Evolutionary conservation across 2,329 filamentous ascomycete species (phyloP).

Genomic region (Escovopsis sp.): DNA sequence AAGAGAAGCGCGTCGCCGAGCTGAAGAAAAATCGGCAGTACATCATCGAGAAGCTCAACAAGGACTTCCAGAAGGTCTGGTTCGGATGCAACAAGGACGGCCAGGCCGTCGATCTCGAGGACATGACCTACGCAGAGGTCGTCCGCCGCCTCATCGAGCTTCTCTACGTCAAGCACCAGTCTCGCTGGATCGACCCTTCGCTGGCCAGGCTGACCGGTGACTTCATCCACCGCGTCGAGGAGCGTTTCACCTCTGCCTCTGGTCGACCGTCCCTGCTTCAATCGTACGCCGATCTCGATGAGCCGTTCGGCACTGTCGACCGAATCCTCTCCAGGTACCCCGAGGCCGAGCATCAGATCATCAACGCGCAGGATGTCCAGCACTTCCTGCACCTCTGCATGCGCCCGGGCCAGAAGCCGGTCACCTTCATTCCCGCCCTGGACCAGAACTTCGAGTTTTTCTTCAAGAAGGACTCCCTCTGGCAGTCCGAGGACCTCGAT

Average conservation of each 20-base stretch:
- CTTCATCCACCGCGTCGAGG: constrained; percentile 92
- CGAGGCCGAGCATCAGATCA: constrained; percentile 76
- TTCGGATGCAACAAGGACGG: constrained; percentile 75
- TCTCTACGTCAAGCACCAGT: constrained; percentile 82
- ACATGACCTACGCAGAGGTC: constrained; percentile 90
- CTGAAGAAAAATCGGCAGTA: constrained; percentile 78
- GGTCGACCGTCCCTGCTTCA: constrained; percentile 74
- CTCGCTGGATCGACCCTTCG: constrained; percentile 80
- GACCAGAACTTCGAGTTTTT: constrained; percentile 98
- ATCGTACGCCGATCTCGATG: constrained; percentile 73
- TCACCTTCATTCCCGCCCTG: constrained; percentile 87
- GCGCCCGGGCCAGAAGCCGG: constrained; percentile 84
- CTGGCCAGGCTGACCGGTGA: constrained; percentile 75
- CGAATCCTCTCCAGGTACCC: constrained; percentile 72
- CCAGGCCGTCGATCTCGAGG: constrained; percentile 73
- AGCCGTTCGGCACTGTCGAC: constrained; percentile 65
- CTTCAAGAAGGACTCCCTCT: constrained; percentile 99
- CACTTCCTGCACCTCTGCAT: constrained; percentile 90
- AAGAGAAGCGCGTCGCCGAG: constrained; percentile 79
- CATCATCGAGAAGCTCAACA: constrained; percentile 91
- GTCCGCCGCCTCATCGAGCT: constrained; percentile 76
- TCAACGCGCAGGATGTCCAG: constrained; percentile 96
- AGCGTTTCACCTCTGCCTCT: constrained; percentile 67
- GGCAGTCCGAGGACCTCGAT: constrained; percentile 96
- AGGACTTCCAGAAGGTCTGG: constrained; percentile 95